phyloP scores from a whole-genome alignment of 805 yeast species.

The Hanseniaspora clermontiae region DNA sequence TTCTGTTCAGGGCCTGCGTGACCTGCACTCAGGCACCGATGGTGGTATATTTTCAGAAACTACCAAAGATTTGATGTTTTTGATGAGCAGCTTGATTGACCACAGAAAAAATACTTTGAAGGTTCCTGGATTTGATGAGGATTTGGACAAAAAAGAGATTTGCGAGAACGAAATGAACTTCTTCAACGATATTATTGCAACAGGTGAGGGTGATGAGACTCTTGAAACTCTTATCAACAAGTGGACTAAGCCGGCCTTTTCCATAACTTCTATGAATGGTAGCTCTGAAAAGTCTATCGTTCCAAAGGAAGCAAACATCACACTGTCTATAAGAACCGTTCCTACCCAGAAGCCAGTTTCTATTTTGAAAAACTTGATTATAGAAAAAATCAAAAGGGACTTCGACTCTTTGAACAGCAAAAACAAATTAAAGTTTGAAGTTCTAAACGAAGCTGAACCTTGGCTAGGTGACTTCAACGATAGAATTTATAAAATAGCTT shows the following conservation, averaged over 20 bases:
- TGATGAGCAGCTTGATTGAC: constrained; percentile 34
- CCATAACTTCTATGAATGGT: constrained; percentile 74
- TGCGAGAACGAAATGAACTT: constrained; percentile 44
- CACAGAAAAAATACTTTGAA: constrained; percentile 39
- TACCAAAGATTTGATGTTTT: constrained; percentile 65
- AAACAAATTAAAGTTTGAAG: constrained; percentile 47
- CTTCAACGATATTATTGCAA: constrained; percentile 47
- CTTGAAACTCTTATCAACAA: constrained; percentile 52
- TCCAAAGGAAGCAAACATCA: constrained; percentile 66
- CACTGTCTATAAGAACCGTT: constrained; percentile 72
- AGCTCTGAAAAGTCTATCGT: constrained; percentile 84
- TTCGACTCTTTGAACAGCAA: constrained; percentile 44
- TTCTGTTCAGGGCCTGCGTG: constrained; percentile 65
- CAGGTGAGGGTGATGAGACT: constrained; percentile 26
- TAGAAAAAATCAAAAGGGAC: constrained; percentile 33
- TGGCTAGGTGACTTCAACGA: constrained; percentile 87
- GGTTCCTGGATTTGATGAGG: background rate
- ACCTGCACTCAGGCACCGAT: constrained; percentile 90
- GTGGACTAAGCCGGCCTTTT: constrained; percentile 85
- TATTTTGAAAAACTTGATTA: constrained; percentile 41
- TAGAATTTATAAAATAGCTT: constrained; percentile 55
- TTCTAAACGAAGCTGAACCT: constrained; percentile 82
- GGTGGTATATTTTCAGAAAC: constrained; percentile 90
- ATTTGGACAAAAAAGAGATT: constrained; percentile 27
- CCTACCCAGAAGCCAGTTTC: constrained; percentile 64